Percentiles rank a stretch among this genome's conserved stretches.
Evolutionary conservation across 2,329 filamentous ascomycete genomes (phyloP).

Genomic region (Xylariaceae sp.): DNA sequence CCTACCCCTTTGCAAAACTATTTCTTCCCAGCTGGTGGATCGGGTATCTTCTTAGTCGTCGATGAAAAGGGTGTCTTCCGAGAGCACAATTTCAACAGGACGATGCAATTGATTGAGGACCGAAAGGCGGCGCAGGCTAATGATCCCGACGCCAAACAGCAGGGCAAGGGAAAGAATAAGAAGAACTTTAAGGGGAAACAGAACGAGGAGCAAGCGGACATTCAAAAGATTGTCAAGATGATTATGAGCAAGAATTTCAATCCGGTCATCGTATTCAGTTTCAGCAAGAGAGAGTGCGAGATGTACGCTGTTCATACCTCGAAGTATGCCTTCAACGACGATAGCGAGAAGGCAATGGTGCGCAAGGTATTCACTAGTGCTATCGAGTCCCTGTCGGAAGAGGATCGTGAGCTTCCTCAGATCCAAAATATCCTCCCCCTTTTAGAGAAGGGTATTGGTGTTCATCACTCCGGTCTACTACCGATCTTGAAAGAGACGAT

Average conservation of each 20-base stretch:
- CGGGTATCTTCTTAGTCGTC: conserved; percentile 91
- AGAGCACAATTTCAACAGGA: conserved; percentile 96
- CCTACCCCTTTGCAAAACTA: conserved; percentile 97
- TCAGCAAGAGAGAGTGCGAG: conserved; percentile 97
- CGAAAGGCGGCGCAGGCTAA: conserved; percentile 85
- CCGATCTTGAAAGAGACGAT: conserved; percentile 98
- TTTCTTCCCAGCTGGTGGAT: conserved; percentile 91
- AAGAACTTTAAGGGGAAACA: conserved; percentile 86
- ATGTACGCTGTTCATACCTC: conserved; percentile 87
- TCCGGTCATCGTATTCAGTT: conserved; percentile 98
- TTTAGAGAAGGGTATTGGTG: conserved; percentile 88
- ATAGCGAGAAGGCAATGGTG: conserved; percentile 94
- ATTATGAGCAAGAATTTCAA: conserved; percentile 98
- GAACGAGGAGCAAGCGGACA: conserved; percentile 77
- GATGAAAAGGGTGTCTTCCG: conserved; percentile 97
- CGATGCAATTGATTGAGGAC: conserved; percentile 88
- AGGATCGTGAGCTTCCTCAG: conserved; percentile 87
- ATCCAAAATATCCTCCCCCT: conserved; percentile 90
- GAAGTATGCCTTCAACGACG: conserved; percentile 90
- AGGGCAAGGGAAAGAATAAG: conserved; percentile 91
- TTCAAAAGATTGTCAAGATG: conserved; percentile 98
- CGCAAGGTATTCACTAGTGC: conserved; percentile 92
- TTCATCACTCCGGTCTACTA: conserved; percentile 94
- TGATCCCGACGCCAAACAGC: conserved; percentile 79
- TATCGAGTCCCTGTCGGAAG: conserved; percentile 89